Percentiles rank a stretch among this genome's conserved stretches.
phyloP scores from a whole-genome alignment of 768 basidiomycete genomes.

The Lepiota venenata region DNA sequence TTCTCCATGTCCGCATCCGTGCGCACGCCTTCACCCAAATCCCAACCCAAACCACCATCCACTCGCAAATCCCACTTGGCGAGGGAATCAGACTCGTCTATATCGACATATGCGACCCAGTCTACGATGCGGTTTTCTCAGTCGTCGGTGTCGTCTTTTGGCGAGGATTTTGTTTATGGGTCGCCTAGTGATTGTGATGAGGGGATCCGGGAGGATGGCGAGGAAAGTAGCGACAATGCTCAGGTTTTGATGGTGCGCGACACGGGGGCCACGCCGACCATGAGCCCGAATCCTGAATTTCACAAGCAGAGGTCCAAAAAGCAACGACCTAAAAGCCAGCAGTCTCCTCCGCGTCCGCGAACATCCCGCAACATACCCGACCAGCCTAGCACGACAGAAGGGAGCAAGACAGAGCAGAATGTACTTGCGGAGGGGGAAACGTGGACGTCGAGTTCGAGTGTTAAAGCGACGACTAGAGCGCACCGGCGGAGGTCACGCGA shows the following conservation, averaged over 20 bases:
- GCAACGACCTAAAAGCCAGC: slow-evolving; percentile 7
- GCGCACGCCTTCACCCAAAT: too few relatives aligned
- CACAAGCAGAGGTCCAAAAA: slow-evolving; percentile 22
- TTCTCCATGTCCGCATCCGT: neutral
- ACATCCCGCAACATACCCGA: too few relatives aligned
- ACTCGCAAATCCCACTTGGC: slow-evolving; percentile 18
- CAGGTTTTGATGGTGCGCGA: slow-evolving; percentile 42
- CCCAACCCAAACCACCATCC: slow-evolving; percentile 4
- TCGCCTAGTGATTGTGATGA: neutral
- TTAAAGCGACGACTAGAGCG: slow-evolving; percentile 15
- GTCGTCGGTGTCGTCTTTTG: slow-evolving; percentile 44
- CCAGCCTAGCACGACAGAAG: too few relatives aligned
- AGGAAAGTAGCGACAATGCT: slow-evolving; percentile 15
- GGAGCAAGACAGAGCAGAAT: neutral
- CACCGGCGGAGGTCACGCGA: slow-evolving; percentile 23
- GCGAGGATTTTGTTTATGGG: slow-evolving; percentile 21
- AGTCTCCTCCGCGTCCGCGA: too few relatives aligned
- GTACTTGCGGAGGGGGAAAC: slow-evolving; percentile 6
- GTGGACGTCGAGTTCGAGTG: slow-evolving; percentile 14
- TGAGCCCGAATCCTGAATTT: slow-evolving; percentile 48
- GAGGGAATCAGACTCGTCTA: slow-evolving; percentile 28
- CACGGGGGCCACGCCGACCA: slow-evolving; percentile 46
- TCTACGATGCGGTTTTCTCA: slow-evolving; percentile 38
- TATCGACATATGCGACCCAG: slow-evolving; percentile 20
- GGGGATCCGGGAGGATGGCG: slow-evolving; percentile 14